Evolutionary conservation across 163 green algal species (phyloP).

Genomic region (Scenedesmus sp.): DNA sequence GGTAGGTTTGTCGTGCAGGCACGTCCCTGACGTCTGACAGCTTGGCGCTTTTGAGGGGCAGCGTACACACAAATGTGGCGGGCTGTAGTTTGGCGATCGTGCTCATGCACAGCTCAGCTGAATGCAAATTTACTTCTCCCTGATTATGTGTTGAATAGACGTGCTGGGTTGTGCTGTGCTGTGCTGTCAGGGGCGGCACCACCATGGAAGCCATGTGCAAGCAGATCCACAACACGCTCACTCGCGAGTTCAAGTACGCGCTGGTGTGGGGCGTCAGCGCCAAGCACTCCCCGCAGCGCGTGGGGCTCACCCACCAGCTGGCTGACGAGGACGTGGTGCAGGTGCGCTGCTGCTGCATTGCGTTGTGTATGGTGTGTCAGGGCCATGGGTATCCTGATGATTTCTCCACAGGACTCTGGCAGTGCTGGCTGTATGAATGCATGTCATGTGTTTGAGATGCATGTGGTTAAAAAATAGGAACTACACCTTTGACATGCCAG

Average conservation of each 20-base stretch:
- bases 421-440: no score
- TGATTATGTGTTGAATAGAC: neutral
- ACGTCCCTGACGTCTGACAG: no score
- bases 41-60: no score
- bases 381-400: no score
- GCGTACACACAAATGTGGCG: no score
- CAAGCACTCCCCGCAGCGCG: conserved; percentile 96
- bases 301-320: conserved; percentile 66
- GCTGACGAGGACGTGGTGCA: conserved; percentile 98
- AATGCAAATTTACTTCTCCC: neutral
- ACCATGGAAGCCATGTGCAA: conserved; percentile 88
- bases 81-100: no score
- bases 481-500: no score
- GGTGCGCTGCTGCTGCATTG: no score
- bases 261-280: conserved; percentile 94
- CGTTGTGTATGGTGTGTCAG: no score
- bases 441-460: no score
- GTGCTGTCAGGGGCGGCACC: conserved; percentile 74
- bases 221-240: conserved; percentile 87
- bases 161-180: neutral
- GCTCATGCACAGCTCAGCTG: neutral
- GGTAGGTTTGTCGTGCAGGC: neutral
- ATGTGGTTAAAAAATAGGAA: no score
- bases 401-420: no score
- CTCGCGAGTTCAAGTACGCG: conserved; percentile 94